Evolutionary conservation across 345 rosid genomes (phyloP).

Genomic region (Eucalyptus microcorys): DNA sequence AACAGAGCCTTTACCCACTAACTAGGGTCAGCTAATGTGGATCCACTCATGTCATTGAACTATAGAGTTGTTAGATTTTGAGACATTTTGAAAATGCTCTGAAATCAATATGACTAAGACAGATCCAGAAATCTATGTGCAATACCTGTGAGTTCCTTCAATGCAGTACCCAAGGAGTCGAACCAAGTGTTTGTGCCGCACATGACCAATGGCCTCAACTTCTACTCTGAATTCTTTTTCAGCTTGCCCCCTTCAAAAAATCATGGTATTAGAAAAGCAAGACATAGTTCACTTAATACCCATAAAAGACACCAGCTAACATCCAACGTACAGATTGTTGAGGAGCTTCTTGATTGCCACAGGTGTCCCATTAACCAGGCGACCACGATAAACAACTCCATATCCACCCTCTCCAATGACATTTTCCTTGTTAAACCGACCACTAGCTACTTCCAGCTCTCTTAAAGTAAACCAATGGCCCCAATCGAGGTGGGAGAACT

Average conservation of each 20-base stretch:
- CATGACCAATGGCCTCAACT: constrained; percentile 96
- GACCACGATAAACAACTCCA: constrained; percentile 85
- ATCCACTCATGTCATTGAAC: background rate
- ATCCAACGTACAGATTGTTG: constrained; percentile 69
- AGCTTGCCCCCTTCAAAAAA: constrained; percentile 66
- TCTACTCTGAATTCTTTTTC: constrained; percentile 97
- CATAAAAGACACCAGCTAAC: background rate
- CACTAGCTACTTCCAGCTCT: constrained; percentile 79
- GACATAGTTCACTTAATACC: background rate
- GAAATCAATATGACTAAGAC: background rate
- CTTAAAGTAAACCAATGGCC: constrained; percentile 98
- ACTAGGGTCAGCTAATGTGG: background rate
- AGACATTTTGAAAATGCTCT: background rate
- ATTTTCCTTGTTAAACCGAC: constrained; percentile 66
- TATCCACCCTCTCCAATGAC: constrained; percentile 96
- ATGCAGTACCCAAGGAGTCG: constrained; percentile 94
- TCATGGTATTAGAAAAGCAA: background rate
- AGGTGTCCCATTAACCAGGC: constrained; percentile 53
- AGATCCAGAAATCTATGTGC: background rate
- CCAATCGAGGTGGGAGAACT: constrained; percentile 89
- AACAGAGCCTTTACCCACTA: background rate
- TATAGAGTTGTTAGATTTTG: background rate
- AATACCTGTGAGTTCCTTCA: constrained; percentile 93
- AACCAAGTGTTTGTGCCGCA: constrained; percentile 90
- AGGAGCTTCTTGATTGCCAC: constrained; percentile 96